phyloP scores from a whole-genome alignment of 2,329 filamentous ascomycete species.

The Pestalotiopsis sp. region DNA sequence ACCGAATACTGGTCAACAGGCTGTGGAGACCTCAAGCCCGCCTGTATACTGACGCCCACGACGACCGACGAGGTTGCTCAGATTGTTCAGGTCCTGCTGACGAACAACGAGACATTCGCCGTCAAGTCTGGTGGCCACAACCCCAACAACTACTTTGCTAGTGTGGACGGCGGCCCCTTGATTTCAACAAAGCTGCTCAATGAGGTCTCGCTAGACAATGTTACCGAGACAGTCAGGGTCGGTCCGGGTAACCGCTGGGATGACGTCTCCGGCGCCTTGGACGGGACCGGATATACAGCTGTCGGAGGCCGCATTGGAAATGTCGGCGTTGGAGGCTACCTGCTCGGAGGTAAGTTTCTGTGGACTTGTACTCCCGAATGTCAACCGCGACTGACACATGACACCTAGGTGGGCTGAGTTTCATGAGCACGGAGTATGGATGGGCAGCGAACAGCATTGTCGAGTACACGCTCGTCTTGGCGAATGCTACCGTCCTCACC shows the following conservation, averaged over 20 bases:
- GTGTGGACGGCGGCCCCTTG: conserved; percentile 48
- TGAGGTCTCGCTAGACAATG: conserved; percentile 39
- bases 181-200: conserved; percentile 51
- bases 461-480: conserved; percentile 55
- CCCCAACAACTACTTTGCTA: conserved; percentile 55
- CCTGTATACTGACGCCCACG: conserved; percentile 49
- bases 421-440: conserved; percentile 52
- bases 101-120: conserved; percentile 52
- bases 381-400: not conserved
- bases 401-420: conserved; percentile 38
- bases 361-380: not conserved
- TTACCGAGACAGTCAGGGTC: conserved; percentile 40
- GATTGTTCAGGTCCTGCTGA: conserved; percentile 51
- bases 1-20: conserved; percentile 48
- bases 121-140: conserved; percentile 61
- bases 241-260: conserved; percentile 49
- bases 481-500: conserved; percentile 48
- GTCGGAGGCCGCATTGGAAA: conserved; percentile 49
- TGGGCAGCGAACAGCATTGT: conserved; percentile 52
- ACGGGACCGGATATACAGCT: conserved; percentile 43
- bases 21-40: conserved; percentile 44
- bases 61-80: conserved; percentile 53
- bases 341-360: conserved; percentile 53
- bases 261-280: conserved; percentile 40
- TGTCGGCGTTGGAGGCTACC: conserved; percentile 48